Percentiles rank a stretch among this genome's conserved stretches.
phyloP scores from a whole-genome alignment of 192 early-diverging fungal species.

The Coemansia sp. region DNA sequence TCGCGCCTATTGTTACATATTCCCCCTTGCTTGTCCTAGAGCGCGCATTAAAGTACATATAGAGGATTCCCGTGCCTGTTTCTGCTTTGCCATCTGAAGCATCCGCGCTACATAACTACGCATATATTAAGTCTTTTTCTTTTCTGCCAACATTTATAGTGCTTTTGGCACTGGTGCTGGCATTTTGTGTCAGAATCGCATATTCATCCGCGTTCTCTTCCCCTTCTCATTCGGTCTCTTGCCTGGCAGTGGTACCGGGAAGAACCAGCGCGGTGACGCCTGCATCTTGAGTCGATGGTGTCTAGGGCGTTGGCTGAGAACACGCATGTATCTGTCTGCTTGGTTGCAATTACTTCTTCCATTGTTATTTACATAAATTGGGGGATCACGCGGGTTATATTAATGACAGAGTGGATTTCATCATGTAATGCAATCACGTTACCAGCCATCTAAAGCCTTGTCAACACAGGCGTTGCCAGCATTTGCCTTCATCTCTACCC shows the following conservation, averaged over 20 bases:
- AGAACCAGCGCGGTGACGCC: too few species aligned
- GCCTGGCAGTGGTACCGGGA: not conserved
- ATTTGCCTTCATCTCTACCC: not conserved
- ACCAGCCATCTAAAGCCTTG: not conserved
- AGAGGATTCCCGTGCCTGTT: not conserved
- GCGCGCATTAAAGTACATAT: not conserved
- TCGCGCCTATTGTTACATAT: not conserved
- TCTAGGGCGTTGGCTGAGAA: not conserved
- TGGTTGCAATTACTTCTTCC: not conserved
- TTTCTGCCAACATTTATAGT: not conserved
- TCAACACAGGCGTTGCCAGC: not conserved
- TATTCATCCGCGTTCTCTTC: not conserved
- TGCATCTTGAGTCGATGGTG: not conserved
- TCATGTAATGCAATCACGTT: constrained; percentile 2
- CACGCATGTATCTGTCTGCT: not conserved
- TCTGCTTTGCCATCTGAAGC: constrained; percentile 11
- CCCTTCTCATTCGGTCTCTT: not conserved
- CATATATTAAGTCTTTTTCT: constrained; percentile 32
- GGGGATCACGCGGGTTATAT: not conserved
- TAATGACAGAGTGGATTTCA: not conserved
- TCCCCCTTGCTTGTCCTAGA: not conserved
- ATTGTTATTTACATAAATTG: constrained; percentile 7
- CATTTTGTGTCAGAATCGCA: too few species aligned
- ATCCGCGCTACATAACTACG: constrained; percentile 13
- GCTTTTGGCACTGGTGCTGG: too few species aligned